Base-by-base conservation (phyloP, 139 green algal genomes). In the Coelastrella sp. region DNA sequence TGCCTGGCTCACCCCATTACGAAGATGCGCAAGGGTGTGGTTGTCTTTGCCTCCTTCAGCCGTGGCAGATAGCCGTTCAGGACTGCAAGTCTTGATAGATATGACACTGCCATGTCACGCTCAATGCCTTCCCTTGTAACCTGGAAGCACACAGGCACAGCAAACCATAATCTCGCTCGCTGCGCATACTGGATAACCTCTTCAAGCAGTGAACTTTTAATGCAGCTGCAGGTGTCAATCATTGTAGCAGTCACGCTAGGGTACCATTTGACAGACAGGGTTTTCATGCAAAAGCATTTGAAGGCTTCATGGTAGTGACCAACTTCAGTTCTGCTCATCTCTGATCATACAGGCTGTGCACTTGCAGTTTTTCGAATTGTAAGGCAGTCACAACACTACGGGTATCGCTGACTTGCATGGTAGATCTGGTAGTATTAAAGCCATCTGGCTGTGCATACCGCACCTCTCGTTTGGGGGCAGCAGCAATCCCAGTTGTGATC, bases 61-160 rank as follows among this genome's bases (percentile, higher is more conserved):
- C 75, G 75, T 81, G 75, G 75, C 75, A 81, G 75, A 57, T 32
- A 81, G 75, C 23, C 16, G 32, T 81, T 17, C 75, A 81, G 75
- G 11, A 57, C 75, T 32, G 75, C 75, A 14, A 81, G 75, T 17
- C 75, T 14, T 54, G 75, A 81, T 17, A 81, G 75, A 4, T 81
- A 81, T 4, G 75, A 81, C 4, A 81, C 75, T 81, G 75, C 3
- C 75, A 81, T 81, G 75, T 81, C 75, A 23, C 75, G 13, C 32
- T 81, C 75, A 81, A 81, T 14, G 32, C 75, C 75, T 17, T 81
- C 75, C 3, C 23, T 14, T 81, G 75, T 81, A 2, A 81, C 75
- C 64, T 71, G 64, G 3, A 11, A 71, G 0, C 16, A 14, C 13
- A 14, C 11, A 11, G 3, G 3, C 64, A 71, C 64, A 71, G 64